A percentile compares a stretch with the other conserved stretches of the same genome.
phyloP scores from a whole-genome alignment of 2,329 filamentous ascomycete genomes.

The Aspergillus sp. region DNA sequence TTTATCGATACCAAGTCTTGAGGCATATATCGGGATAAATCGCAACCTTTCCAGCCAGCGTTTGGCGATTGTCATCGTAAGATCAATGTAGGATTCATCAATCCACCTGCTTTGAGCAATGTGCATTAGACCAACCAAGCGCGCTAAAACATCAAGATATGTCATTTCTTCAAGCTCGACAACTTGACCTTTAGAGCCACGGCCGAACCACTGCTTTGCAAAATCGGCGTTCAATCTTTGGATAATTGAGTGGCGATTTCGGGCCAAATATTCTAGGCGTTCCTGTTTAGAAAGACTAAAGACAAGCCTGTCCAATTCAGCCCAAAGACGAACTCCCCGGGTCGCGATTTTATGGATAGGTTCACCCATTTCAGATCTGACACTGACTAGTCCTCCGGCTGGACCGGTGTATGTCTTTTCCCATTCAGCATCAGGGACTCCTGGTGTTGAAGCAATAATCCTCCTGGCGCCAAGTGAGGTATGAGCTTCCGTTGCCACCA shows the following conservation, averaged over 20 bases:
- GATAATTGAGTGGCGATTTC: conserved; percentile 82
- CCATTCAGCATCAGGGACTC: conserved; percentile 77
- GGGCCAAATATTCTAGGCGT: conserved; percentile 74
- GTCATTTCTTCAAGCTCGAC: conserved; percentile 93
- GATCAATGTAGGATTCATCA: conserved; percentile 71
- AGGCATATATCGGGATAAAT: conserved; percentile 65
- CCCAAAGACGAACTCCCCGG: conserved; percentile 38
- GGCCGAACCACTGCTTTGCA: conserved; percentile 92
- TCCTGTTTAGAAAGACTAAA: conserved; percentile 18
- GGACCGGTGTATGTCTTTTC: conserved; percentile 85
- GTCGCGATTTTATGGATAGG: conserved; percentile 43
- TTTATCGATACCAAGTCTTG: conserved; percentile 52
- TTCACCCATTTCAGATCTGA: conserved; percentile 56
- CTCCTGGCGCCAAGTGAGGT: conserved; percentile 82
- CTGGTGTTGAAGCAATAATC: conserved; percentile 77
- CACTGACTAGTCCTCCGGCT: conserved; percentile 88
- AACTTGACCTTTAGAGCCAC: conserved; percentile 71
- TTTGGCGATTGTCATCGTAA: conserved; percentile 89
- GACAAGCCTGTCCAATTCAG: conserved; percentile 33
- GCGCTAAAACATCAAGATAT: conserved; percentile 77
- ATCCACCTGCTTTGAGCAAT: conserved; percentile 87
- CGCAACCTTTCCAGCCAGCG: conserved; percentile 76
- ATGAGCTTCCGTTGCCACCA: conserved; percentile 90
- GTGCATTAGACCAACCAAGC: conserved; percentile 82
- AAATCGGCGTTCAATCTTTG: conserved; percentile 90